Conservation (phyloP, 2,329 filamentous ascomycete species). For the Leptographium radiaticola region DNA sequence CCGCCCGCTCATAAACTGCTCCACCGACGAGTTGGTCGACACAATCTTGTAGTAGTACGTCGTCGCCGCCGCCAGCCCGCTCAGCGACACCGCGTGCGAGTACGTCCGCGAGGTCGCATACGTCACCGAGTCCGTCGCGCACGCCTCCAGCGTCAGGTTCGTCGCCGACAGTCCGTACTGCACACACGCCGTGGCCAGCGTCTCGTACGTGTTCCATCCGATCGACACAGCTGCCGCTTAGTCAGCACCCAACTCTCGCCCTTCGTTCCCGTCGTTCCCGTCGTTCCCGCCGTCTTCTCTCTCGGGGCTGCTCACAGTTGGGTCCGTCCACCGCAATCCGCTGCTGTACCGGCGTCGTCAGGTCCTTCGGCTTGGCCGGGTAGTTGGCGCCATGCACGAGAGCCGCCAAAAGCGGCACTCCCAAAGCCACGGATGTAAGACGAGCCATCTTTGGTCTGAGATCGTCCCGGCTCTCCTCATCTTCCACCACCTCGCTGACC, state of each 20-base stretch:
- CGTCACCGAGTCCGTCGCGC: slow-evolving; percentile 28
- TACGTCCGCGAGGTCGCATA: slow-evolving; percentile 42
- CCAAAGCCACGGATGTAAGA: slow-evolving; percentile 2
- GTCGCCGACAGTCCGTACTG: slow-evolving; percentile 32
- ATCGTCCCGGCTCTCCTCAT: background rate
- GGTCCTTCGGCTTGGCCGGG: slow-evolving; percentile 32
- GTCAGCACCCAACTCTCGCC: background rate
- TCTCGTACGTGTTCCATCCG: slow-evolving; percentile 43
- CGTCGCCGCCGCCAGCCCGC: slow-evolving; percentile 33
- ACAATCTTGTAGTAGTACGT: slow-evolving; percentile 48
- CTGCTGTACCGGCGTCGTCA: slow-evolving; percentile 40
- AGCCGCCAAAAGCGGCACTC: slow-evolving; percentile 7
- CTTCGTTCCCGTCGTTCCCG: background rate
- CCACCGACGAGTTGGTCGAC: slow-evolving; percentile 39
- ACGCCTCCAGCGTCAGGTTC: slow-evolving; percentile 25
- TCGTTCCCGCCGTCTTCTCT: background rate
- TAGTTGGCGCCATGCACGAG: slow-evolving; percentile 18
- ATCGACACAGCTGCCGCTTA: slow-evolving; percentile 31
- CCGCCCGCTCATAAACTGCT: slow-evolving; percentile 40
- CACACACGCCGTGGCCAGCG: slow-evolving; percentile 33
- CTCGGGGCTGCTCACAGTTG: slow-evolving; percentile 22
- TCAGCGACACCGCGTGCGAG: slow-evolving; percentile 33
- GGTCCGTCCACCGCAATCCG: slow-evolving; percentile 36
- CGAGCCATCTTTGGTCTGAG: slow-evolving; percentile 5
- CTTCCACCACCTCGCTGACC: background rate